phyloP scores from a whole-genome alignment of 805 yeast species.

The Ogataea trehaloabstinens region DNA sequence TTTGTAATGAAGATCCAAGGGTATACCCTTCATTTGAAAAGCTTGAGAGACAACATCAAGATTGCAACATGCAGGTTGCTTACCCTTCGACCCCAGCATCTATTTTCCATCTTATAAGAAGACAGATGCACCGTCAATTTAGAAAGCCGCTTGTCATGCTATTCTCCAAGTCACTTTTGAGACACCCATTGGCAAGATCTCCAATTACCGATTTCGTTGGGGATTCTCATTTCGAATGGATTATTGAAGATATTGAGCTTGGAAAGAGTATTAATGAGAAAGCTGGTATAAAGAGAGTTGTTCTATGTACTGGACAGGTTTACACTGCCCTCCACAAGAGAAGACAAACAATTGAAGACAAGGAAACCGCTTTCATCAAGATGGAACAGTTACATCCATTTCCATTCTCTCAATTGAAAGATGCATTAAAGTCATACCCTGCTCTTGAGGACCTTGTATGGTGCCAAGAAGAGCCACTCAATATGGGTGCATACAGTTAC shows the following conservation, averaged over 20 bases:
- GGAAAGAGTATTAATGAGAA: conserved; percentile 74
- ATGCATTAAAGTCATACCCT: conserved; percentile 76
- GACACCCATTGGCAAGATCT: conserved; percentile 98
- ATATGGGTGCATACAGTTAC: conserved; percentile 87
- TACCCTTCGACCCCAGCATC: conserved; percentile 98
- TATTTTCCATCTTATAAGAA: conserved; percentile 92
- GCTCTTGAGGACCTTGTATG: conserved; percentile 84
- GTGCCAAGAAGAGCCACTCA: conserved; percentile 99
- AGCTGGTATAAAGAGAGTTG: conserved; percentile 84
- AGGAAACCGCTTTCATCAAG: conserved; percentile 82
- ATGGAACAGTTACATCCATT: conserved; percentile 97
- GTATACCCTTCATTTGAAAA: conserved; percentile 86
- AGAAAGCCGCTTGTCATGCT: conserved; percentile 84
- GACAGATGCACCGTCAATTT: conserved; percentile 99
- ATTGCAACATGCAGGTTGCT: conserved; percentile 95
- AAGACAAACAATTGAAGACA: conserved; percentile 74
- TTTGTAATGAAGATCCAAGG: conserved; percentile 95
- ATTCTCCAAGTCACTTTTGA: conserved; percentile 90
- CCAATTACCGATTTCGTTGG: conserved; percentile 79
- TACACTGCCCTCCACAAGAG: conserved; percentile 88
- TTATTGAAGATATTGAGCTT: conserved; percentile 87
- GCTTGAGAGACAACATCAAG: conserved; percentile 97
- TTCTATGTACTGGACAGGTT: conserved; percentile 90
- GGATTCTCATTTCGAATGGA: conserved; percentile 92
- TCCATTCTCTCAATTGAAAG: conserved; percentile 95